These are phyloP conservation scores for Fusarium transvaalense DNA, from an alignment of 2,329 filamentous ascomycete genomes.

Conservation along the genomic window DNA sequence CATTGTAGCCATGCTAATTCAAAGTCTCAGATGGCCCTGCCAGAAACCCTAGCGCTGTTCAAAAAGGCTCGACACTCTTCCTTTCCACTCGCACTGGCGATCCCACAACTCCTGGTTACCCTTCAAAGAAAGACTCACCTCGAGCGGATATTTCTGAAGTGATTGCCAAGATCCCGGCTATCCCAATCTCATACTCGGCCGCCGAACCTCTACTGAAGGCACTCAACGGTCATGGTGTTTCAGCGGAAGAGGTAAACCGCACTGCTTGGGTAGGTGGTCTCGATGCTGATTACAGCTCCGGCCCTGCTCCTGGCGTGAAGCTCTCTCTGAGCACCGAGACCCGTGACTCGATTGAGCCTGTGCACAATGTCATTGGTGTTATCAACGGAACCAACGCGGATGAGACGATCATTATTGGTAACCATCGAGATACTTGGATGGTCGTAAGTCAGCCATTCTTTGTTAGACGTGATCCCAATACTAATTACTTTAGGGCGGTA, in stretches of 20 bases:
- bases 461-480: accelerated
- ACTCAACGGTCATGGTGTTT: slow-evolving; percentile 80
- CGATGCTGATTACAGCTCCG: slow-evolving; percentile 59
- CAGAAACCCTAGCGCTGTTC: slow-evolving; percentile 80
- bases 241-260: slow-evolving; percentile 73
- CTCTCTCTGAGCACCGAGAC: slow-evolving; percentile 77
- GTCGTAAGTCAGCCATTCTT: slow-evolving; percentile 35
- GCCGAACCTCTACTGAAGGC: slow-evolving; percentile 81
- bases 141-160: slow-evolving; percentile 71
- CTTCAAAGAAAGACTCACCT: slow-evolving; percentile 78
- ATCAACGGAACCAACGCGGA: slow-evolving; percentile 83
- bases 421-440: slow-evolving; percentile 74
- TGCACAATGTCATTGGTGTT: slow-evolving; percentile 84
- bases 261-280: slow-evolving; percentile 68
- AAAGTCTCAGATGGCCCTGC: slow-evolving; percentile 69
- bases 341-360: slow-evolving; percentile 75
- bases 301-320: slow-evolving; percentile 65
- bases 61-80: slow-evolving; percentile 82
- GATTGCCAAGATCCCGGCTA: slow-evolving; percentile 81
- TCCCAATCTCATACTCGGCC: slow-evolving; percentile 84
- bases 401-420: slow-evolving; percentile 80
- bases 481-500: slow-evolving; percentile 68
- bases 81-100: slow-evolving; percentile 72
- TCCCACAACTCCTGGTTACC: slow-evolving; percentile 86
- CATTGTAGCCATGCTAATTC: accelerated